Evolutionary conservation across 805 yeast genomes (phyloP).

Genomic region (Lachancea sp.): DNA sequence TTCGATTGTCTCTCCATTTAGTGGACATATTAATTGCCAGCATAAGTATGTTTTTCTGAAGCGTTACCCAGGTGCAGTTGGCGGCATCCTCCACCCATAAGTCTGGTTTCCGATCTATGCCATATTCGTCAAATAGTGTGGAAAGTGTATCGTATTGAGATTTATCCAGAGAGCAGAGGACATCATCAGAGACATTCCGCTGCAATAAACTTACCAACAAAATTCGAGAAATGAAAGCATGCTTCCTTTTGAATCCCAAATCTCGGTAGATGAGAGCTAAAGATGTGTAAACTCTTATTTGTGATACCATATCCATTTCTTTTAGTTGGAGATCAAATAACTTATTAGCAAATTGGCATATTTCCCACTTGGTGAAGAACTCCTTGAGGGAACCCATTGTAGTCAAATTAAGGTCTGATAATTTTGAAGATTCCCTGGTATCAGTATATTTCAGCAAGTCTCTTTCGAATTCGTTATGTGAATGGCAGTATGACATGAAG

Average conservation of each 20-base stretch:
- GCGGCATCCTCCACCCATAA: conserved; percentile 20
- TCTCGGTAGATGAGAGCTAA: conserved; percentile 59
- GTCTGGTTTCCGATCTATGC: conserved; percentile 39
- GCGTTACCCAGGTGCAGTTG: conserved; percentile 45
- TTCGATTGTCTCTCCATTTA: conserved; percentile 41
- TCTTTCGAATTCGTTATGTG: conserved; percentile 32
- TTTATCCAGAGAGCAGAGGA: conserved; percentile 17
- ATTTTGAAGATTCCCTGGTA: not conserved
- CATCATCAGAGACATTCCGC: not conserved
- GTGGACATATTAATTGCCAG: conserved; percentile 49
- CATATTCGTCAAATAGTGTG: conserved; percentile 46
- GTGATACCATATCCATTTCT: conserved; percentile 44
- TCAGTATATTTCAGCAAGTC: conserved; percentile 1
- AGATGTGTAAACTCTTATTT: conserved; percentile 56
- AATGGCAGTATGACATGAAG: conserved; percentile 47
- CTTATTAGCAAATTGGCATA: conserved; percentile 44
- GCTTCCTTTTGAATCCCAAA: conserved; percentile 58
- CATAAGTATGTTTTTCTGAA: conserved; percentile 51
- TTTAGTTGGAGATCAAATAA: conserved; percentile 41
- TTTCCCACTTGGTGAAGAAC: conserved; percentile 35
- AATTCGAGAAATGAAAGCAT: conserved; percentile 62
- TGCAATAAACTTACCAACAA: conserved; percentile 49
- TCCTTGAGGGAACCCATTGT: conserved; percentile 1
- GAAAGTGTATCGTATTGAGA: conserved; percentile 42
- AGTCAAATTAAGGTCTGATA: not conserved